Conservation (phyloP, 73 alveolate species). For the Paramecium sexaurelia region DNA sequence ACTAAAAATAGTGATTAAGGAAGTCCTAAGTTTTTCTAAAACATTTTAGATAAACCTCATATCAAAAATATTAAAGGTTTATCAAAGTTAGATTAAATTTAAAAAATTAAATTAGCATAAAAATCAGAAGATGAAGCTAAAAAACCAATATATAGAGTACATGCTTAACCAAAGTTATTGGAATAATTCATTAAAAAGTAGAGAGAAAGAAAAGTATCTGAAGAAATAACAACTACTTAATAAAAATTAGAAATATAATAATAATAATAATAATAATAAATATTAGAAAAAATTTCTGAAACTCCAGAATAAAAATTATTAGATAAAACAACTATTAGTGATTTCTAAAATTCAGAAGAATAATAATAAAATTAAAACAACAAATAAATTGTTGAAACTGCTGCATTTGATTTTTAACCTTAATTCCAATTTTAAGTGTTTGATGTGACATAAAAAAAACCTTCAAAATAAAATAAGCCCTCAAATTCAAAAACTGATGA, state of each 20-base stretch:
- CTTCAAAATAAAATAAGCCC: neutral
- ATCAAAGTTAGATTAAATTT: neutral
- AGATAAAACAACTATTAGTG: neutral
- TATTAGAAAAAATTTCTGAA: slow-evolving; percentile 2
- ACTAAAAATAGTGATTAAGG: neutral
- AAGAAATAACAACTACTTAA: neutral
- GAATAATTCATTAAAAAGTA: neutral
- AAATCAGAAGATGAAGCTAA: slow-evolving; percentile 31
- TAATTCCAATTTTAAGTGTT: neutral
- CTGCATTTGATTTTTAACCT: neutral
- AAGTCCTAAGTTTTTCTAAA: slow-evolving; percentile 21
- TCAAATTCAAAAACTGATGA: slow-evolving; percentile 12
- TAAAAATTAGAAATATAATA: neutral
- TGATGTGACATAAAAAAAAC: slow-evolving; percentile 25
- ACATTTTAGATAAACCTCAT: neutral
- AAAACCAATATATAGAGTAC: neutral
- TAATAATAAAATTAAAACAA: neutral
- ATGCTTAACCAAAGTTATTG: neutral
- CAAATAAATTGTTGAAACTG: neutral
- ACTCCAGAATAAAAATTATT: slow-evolving; percentile 23
- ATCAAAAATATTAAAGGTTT: neutral
- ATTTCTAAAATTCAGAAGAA: neutral
- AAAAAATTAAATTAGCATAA: neutral
- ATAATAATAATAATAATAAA: neutral
- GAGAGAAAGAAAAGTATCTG: neutral